Evolutionary conservation across 208 protist genomes (phyloP).

Genomic region (Leishmania gerbilli): DNA sequence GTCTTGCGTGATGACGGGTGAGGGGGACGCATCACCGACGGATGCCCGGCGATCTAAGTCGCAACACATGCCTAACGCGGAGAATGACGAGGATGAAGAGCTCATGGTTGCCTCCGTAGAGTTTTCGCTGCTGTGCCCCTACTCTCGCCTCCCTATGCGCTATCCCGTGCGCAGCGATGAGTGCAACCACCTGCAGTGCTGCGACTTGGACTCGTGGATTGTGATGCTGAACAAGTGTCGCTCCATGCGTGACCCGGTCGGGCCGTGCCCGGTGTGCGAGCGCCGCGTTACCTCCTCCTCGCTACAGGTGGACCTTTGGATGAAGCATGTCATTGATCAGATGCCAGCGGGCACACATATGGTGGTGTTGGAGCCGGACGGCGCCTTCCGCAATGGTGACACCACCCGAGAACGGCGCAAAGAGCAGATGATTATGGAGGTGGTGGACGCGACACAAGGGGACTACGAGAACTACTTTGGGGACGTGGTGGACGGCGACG

Average conservation of each 20-base stretch:
- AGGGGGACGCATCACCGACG: background rate
- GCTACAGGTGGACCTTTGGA: conserved; percentile 86
- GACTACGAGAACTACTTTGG: conserved; percentile 62
- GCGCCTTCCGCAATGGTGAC: conserved; percentile 78
- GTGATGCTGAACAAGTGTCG: conserved; percentile 76
- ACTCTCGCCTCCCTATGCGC: conserved; percentile 69
- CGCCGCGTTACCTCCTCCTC: conserved; percentile 71
- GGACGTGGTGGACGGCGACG: conserved; percentile 47
- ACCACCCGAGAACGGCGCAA: conserved; percentile 56
- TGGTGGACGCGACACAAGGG: conserved; percentile 63
- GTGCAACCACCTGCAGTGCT: conserved; percentile 90
- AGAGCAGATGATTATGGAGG: conserved; percentile 63
- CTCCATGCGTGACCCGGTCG: conserved; percentile 82
- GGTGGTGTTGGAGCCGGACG: conserved; percentile 76
- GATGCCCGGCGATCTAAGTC: conserved; percentile 3
- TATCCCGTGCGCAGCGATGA: conserved; percentile 73
- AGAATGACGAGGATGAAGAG: conserved; percentile 41
- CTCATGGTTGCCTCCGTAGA: conserved; percentile 85
- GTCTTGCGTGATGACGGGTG: background rate
- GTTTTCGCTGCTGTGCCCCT: conserved; percentile 86
- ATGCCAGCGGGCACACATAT: conserved; percentile 83
- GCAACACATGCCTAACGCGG: conserved; percentile 12
- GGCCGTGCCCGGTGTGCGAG: conserved; percentile 87
- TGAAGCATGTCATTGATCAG: conserved; percentile 65
- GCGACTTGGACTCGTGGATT: conserved; percentile 90